These are phyloP conservation scores for Ustilago shanxiensis DNA, from an alignment of 1,284 basidiomycete species.

Conservation along the genomic window DNA sequence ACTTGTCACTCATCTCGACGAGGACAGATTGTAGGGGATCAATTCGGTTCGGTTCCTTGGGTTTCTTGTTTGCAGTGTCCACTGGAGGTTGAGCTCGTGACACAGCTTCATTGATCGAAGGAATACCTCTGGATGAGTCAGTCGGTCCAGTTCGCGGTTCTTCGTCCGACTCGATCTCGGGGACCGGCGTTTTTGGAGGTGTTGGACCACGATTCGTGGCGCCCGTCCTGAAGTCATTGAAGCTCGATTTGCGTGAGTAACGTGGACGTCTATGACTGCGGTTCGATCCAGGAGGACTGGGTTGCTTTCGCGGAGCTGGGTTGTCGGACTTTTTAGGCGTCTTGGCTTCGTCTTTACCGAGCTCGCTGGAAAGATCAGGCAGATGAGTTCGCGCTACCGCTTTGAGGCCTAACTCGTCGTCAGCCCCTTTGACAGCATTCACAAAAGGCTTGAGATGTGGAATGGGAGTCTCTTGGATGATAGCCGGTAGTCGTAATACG, in stretches of 20 bases:
- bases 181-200: not conserved
- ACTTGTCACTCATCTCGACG: slow-evolving; percentile 10
- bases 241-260: not conserved
- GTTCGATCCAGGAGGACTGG: not conserved
- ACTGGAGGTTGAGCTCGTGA: not conserved
- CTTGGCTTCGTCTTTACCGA: not conserved
- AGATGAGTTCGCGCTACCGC: slow-evolving; percentile 11
- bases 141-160: not conserved
- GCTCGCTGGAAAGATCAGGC: slow-evolving; percentile 1
- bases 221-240: slow-evolving; percentile 2
- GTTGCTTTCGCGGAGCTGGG: not conserved
- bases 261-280: not conserved
- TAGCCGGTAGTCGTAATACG: slow-evolving; percentile 31
- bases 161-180: slow-evolving; percentile 3
- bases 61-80: not conserved
- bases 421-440: slow-evolving; percentile 6
- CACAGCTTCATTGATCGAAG: not conserved
- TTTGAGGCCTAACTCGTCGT: slow-evolving; percentile 10
- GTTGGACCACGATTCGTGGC: not conserved
- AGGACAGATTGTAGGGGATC: slow-evolving; percentile 1
- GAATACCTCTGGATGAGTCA: no score
- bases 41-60: not conserved
- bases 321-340: not conserved
- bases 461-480: slow-evolving; percentile 25
- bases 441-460: slow-evolving; percentile 18